phyloP scores from a whole-genome alignment of 805 yeast genomes.

The Ogataea paraovalis region DNA sequence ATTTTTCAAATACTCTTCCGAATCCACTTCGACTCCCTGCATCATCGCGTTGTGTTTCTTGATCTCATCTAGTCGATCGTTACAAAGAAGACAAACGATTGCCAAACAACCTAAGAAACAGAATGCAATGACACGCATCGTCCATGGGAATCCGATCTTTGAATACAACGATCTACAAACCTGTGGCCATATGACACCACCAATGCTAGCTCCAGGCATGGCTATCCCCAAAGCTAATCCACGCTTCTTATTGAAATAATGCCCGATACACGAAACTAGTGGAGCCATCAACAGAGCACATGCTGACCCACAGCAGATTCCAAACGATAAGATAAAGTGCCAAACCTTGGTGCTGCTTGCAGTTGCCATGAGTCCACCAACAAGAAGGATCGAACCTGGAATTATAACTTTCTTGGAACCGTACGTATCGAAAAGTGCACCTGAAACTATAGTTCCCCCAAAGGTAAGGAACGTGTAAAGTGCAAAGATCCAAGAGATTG shows the following conservation, averaged over 20 bases:
- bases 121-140: slow-evolving; percentile 50
- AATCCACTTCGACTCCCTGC: slow-evolving; percentile 8
- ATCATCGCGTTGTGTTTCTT: slow-evolving; percentile 3
- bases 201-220: slow-evolving; percentile 55
- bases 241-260: slow-evolving; percentile 55
- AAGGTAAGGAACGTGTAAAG: slow-evolving; percentile 41
- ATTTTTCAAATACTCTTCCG: slow-evolving; percentile 4
- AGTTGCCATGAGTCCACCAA: slow-evolving; percentile 40
- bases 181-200: slow-evolving; percentile 54
- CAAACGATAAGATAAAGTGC: slow-evolving; percentile 51
- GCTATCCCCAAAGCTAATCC: slow-evolving; percentile 62
- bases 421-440: slow-evolving; percentile 42
- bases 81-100: slow-evolving; percentile 31
- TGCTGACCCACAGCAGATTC: slow-evolving; percentile 42
- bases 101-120: slow-evolving; percentile 33
- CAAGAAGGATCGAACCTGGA: slow-evolving; percentile 34
- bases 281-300: slow-evolving; percentile 43
- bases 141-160: slow-evolving; percentile 57
- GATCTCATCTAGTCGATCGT: slow-evolving; percentile 26
- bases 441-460: slow-evolving; percentile 39
- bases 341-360: slow-evolving; percentile 41
- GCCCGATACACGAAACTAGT: slow-evolving; percentile 46
- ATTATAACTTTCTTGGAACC: slow-evolving; percentile 39
- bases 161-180: slow-evolving; percentile 47
- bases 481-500: slow-evolving; percentile 71